phyloP scores from a whole-genome alignment of 805 yeast species.

The Candida verbasci region DNA sequence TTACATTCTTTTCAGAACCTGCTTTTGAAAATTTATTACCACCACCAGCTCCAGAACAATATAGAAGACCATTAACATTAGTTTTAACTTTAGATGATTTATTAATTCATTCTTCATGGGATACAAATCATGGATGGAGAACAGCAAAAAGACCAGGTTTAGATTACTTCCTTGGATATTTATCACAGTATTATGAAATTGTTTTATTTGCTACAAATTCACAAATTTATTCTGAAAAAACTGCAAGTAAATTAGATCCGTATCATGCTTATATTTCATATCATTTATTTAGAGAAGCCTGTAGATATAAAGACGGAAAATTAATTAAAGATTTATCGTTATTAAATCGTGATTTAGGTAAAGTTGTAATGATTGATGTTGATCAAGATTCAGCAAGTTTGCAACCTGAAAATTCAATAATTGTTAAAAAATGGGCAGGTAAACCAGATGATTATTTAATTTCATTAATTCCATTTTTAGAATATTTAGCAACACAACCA shows the following conservation, averaged over 20 bases:
- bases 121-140: slow-evolving; percentile 91
- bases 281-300: slow-evolving; percentile 85
- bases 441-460: slow-evolving; percentile 74
- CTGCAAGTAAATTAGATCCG: slow-evolving; percentile 89
- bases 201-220: slow-evolving; percentile 85
- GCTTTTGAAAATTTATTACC: slow-evolving; percentile 91
- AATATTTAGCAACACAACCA: slow-evolving; percentile 85
- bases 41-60: slow-evolving; percentile 86
- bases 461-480: slow-evolving; percentile 84
- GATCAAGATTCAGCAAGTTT: slow-evolving; percentile 65
- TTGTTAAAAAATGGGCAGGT: slow-evolving; percentile 85
- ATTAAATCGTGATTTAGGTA: slow-evolving; percentile 85
- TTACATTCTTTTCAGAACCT: slow-evolving; percentile 87
- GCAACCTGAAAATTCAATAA: slow-evolving; percentile 94
- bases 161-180: slow-evolving; percentile 91
- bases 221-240: slow-evolving; percentile 78
- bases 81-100: slow-evolving; percentile 88
- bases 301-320: slow-evolving; percentile 84
- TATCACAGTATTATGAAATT: slow-evolving; percentile 93
- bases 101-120: slow-evolving; percentile 89
- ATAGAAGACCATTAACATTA: slow-evolving; percentile 86
- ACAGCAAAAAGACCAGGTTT: slow-evolving; percentile 98
- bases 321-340: slow-evolving; percentile 84
- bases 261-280: slow-evolving; percentile 84
- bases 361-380: slow-evolving; percentile 76